phyloP scores from a whole-genome alignment of 805 yeast species.

The Teunomyces stri region DNA sequence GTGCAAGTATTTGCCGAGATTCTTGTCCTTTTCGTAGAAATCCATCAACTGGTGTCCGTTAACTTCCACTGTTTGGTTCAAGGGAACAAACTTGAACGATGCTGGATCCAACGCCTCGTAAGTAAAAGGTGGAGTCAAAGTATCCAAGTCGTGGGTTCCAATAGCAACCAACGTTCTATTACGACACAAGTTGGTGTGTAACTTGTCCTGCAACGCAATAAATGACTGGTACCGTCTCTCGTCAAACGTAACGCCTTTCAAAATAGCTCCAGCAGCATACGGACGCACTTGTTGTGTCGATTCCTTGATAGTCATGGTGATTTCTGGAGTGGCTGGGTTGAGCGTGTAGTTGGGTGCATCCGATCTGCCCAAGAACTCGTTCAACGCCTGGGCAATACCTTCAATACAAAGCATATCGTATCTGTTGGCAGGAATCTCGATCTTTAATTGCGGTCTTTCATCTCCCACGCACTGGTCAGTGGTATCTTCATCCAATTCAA shows the following conservation, averaged over 20 bases:
- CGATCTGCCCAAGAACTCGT: conserved; percentile 76
- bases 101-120: conserved; percentile 82
- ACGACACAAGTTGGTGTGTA: conserved; percentile 94
- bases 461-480: conserved; percentile 69
- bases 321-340: conserved; percentile 57
- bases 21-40: conserved; percentile 86
- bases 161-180: conserved; percentile 96
- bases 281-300: conserved; percentile 80
- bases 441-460: conserved; percentile 94
- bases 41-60: conserved; percentile 80
- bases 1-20: conserved; percentile 83
- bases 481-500: conserved; percentile 97
- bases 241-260: conserved; percentile 79
- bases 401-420: conserved; percentile 97
- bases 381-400: conserved; percentile 94
- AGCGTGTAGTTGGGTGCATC: conserved; percentile 66
- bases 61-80: conserved; percentile 67
- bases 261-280: conserved; percentile 91
- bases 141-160: conserved; percentile 95
- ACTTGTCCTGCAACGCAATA: conserved; percentile 92
- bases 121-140: conserved; percentile 76
- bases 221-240: conserved; percentile 89
- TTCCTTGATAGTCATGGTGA: conserved; percentile 67
- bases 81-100: conserved; percentile 71
- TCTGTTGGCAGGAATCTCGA: conserved; percentile 97